Base-by-base conservation (phyloP, 352 stramenopile species). In the Halophytophthora polymorphica region DNA sequence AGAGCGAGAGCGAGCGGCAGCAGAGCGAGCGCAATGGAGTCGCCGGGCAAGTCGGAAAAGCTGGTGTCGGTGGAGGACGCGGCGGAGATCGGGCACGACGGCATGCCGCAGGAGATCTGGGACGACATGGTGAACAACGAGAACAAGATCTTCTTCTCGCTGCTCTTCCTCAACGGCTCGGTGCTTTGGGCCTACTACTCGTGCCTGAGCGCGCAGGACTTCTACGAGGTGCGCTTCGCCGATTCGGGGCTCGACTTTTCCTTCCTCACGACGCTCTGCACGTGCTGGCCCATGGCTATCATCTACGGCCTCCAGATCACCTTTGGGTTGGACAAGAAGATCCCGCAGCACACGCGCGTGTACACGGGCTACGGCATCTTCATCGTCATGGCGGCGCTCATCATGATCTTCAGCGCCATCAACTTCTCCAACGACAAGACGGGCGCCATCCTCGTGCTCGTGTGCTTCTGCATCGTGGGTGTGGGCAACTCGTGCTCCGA, bases 161-260 rank as follows among this genome's bases (percentile, higher is more conserved):
- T 79, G 51, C 61, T 71, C 45, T 82, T 76, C 55, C 43, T 78
- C 17, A 76, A 75, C 33, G 65, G 61, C 42, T 64, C 71, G 5
- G 65, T 79, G 17, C 59, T 82, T 42, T 82, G 71, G 68, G 64
- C 67, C 10, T 79, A 71, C 56, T 76, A 77, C 51, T 79, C 67
- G 52, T 82, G 71, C n/a, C 45, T 82, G 21, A 75, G 64, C 40
- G 68, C 68, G 2, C 65, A 79, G 29, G 57, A 79, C 45, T 82
- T 71, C 43, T 77, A 79, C 48, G 47, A 42, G n/a, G 22, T 42
- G 14, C 40, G 46, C 45, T 79, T 71, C 51, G 52, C 66, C 4
- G 42, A 64, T 12, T 64, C 53, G 25, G 47, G 48, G 1, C 54
- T 71, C 34, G 41, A 62, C 44, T 82, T 82, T 49, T 50, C 55